Evolutionary conservation across 805 yeast genomes (phyloP).

Genomic region (Kodamaea laetipori): DNA sequence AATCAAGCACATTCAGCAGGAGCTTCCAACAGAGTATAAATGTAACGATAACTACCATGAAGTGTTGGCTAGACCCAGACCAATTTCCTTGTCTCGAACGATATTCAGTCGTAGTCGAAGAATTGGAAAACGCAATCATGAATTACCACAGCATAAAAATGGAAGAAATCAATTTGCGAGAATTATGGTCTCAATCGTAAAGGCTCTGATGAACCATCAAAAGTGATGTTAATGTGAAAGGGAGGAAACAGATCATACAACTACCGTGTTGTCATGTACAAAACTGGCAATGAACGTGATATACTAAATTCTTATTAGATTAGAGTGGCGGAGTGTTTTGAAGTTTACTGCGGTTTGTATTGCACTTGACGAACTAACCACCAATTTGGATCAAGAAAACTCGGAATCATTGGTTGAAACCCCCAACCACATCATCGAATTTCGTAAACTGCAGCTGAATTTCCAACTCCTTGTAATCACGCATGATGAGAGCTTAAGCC

Average conservation of each 20-base stretch:
- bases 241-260: slow-evolving; percentile 72
- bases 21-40: slow-evolving; percentile 72
- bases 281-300: slow-evolving; percentile 87
- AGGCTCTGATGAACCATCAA: slow-evolving; percentile 88
- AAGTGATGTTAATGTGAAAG: slow-evolving; percentile 66
- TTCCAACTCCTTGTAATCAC: slow-evolving; percentile 95
- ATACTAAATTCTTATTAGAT: slow-evolving; percentile 89
- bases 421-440: slow-evolving; percentile 69
- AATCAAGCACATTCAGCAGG: slow-evolving; percentile 53
- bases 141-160: slow-evolving; percentile 85
- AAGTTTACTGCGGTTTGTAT: slow-evolving; percentile 92
- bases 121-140: slow-evolving; percentile 92
- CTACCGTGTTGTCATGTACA: slow-evolving; percentile 93
- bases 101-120: slow-evolving; percentile 74
- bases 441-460: slow-evolving; percentile 76
- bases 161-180: slow-evolving; percentile 91
- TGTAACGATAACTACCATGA: slow-evolving; percentile 63
- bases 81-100: slow-evolving; percentile 73
- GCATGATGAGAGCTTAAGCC: slow-evolving; percentile 86
- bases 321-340: slow-evolving; percentile 96
- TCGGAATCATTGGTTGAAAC: slow-evolving; percentile 85
- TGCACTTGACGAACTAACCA: slow-evolving; percentile 97
- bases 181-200: slow-evolving; percentile 93
- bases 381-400: slow-evolving; percentile 88
- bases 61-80: slow-evolving; percentile 77